phyloP scores from a whole-genome alignment of 1,139 yeast species.

The Wickerhamomyces sp. region DNA sequence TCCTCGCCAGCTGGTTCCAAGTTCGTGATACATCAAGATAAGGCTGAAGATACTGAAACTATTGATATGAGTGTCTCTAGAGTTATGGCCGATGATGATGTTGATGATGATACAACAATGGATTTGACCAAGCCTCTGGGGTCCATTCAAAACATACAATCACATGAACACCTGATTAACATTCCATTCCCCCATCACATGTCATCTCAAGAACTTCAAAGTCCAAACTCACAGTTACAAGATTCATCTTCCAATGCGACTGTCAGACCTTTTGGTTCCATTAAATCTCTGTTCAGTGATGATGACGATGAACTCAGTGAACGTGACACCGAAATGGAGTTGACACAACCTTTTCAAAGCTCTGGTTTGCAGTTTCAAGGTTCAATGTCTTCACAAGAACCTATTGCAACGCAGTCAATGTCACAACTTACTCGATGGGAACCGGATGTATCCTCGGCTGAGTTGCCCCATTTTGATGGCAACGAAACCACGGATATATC shows the following conservation, averaged over 20 bases:
- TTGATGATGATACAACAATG: constrained; percentile 21
- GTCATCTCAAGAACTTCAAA: no score
- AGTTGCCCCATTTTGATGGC: background rate
- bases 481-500: background rate
- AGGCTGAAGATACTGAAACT: constrained; percentile 16
- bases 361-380: no score
- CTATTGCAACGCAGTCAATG: background rate
- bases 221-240: constrained; percentile 2
- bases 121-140: constrained; percentile 26
- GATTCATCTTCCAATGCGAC: constrained; percentile 1
- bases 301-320: constrained; percentile 11
- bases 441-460: background rate
- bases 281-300: constrained; percentile 21
- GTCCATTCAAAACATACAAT: constrained; percentile 12
- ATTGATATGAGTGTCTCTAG: constrained; percentile 19
- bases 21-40: constrained; percentile 17
- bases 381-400: background rate
- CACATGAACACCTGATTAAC: no score
- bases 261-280: constrained; percentile 21
- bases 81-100: constrained; percentile 13
- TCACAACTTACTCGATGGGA: no score
- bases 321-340: constrained; percentile 20
- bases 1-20: constrained; percentile 16
- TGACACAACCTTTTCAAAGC: constrained; percentile 12
- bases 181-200: no score